Evolutionary conservation across 2,329 filamentous ascomycete species (phyloP), one percentile per base, ranked within the genome.

Genomic region (Trichoderma afroharzianum): DNA sequence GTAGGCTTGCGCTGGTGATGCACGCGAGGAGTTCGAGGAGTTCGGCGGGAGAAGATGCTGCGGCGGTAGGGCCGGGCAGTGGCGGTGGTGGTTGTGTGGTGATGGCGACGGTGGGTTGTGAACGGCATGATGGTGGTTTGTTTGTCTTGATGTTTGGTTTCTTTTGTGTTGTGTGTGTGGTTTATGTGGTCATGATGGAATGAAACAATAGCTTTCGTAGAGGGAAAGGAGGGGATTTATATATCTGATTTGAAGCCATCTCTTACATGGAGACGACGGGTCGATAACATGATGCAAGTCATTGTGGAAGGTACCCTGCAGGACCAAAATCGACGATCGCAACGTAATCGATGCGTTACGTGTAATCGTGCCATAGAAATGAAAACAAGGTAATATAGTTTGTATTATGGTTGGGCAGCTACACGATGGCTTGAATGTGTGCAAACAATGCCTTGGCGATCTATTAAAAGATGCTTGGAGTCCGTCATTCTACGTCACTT

Each of bases 1-100:
- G 86, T 88, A 3, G 88, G 86, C 76, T 90, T 88, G 77, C 92
- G 89, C 79, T 88, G 88, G 68, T 93, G 91, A 78, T 92, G 90
- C 73, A 89, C 87, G 18, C 83, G 82, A 3, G 82, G 83, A 2
- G 79, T 76, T 3, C 83, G 82, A 3, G 82, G 83, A 2, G 79
- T 77, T 4, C 78, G 79, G 14, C 77, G 75, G 77, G 82, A 73
- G 18, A 86, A 85, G 64, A 86, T 77, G 18, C 82, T 80, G 24
- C 76, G 74, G 43, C 79, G 80, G 71, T 83, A 84, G 72, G 80
- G 83, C 15, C 53, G 68, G 63, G 81, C 82, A 85, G 7, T 78
- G 76, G 78, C 58, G n/a, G 58, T 59, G 12, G 82, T 84, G 7
- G 82, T 84, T 24, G 74, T 71, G 70, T 71, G 63, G 71, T 80